Evolutionary conservation across 2,329 filamentous ascomycete species (phyloP), one percentile per base, ranked within the genome.

Genomic region (Bertia moriformis): DNA sequence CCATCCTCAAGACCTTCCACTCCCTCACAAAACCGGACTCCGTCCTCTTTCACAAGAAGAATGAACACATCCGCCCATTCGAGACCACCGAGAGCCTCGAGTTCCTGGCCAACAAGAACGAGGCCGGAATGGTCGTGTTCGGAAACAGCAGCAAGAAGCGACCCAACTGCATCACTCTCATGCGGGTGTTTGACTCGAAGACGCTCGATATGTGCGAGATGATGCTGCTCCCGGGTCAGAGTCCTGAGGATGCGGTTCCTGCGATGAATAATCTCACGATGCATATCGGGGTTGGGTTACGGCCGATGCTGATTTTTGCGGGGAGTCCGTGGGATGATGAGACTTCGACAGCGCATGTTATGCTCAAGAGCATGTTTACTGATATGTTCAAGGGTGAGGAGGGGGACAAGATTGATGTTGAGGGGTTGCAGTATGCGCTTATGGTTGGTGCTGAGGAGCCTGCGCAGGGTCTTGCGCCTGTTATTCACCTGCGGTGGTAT

Each of bases 301-400:
- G 32, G 10, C 32, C 32, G 10, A 35, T 35, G 32, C 10, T 35
- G 32, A 7, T 35, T 7, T 35, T 35, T 15, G 32, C 32, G 10
- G 32, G 32, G 7, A 35, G 12, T 17, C 12, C 15, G 32, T 35
- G 32, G 32, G 32, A 35, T 7, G 32, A 35, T 17, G 7, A 7
- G 10, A 35, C 32, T 15, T 35, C 32, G 10, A 12, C 32, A 7
- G 10, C 32, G 7, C 32, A 35, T 15, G 32, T 35, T 35, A 35
- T 35, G 32, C 15, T 35, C 10, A 35, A 35, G 32, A 35, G 32
- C 32, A 12, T 35, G 10, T 35, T 35, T 10, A 7, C 17, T 10
- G 32, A 35, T 35, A 35, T 35, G 32, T 35, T 35, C 32, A 35
- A 35, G 32, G 32, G 32, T 15, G 32, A 35, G 15, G 32, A 35